A percentile compares a stretch with the other conserved stretches of the same genome.
phyloP scores from a whole-genome alignment of 1,284 basidiomycete genomes.

The Heterobasidion irregulare region DNA sequence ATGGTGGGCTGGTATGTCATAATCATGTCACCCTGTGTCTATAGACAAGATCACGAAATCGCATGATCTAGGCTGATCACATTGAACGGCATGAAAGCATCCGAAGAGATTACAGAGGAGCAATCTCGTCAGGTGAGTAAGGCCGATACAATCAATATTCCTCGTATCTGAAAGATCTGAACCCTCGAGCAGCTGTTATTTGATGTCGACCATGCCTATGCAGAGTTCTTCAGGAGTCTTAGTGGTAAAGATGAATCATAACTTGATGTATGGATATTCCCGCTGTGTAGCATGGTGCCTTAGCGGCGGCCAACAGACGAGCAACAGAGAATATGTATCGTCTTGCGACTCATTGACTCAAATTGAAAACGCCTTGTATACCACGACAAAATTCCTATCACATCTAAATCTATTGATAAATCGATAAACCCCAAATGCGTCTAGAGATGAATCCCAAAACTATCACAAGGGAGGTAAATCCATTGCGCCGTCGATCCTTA shows the following conservation, averaged over 20 bases:
- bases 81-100: conserved; percentile 94
- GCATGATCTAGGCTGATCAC: conserved; percentile 76
- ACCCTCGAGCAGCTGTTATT: conserved; percentile 67
- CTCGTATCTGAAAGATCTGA: not conserved
- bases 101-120: conserved; percentile 94
- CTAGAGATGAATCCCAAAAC: not conserved
- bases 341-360: too few relatives aligned
- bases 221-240: conserved; percentile 89
- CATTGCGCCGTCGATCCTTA: not conserved
- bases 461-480: not conserved
- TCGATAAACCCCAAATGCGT: too few relatives aligned
- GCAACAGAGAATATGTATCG: too few relatives aligned
- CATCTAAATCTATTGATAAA: too few relatives aligned
- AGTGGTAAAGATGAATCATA: conserved; percentile 31
- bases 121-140: conserved; percentile 78
- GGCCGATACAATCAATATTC: not conserved
- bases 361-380: too few relatives aligned
- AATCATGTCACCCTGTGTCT: not conserved
- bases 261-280: too few relatives aligned
- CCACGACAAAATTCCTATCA: too few relatives aligned
- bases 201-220: conserved; percentile 95
- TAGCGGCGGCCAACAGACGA: too few relatives aligned
- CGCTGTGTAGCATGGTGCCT: too few relatives aligned
- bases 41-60: not conserved
- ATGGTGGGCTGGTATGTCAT: conserved; percentile 82